Percentiles rank a stretch among this genome's conserved stretches.
These are phyloP conservation scores for Xylariaceae sp. DNA, from an alignment of 2,329 filamentous ascomycete species.

Conservation along the genomic window DNA sequence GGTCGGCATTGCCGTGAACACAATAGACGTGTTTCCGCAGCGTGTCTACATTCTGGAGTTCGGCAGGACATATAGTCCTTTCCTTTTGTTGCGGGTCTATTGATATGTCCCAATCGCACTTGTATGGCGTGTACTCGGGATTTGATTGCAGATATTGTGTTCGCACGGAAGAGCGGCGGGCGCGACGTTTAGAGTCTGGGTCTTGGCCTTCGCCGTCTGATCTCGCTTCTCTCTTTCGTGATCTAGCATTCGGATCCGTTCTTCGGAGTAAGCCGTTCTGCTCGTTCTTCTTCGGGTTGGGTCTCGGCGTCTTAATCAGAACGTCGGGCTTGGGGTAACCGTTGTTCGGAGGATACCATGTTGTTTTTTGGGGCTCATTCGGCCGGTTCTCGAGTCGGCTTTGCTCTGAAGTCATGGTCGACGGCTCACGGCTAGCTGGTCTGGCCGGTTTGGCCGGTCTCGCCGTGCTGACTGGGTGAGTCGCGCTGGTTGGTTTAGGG, in stretches of 20 bases:
- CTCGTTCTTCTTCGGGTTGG: constrained; percentile 35
- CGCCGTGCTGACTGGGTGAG: no score
- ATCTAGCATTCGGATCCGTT: constrained; percentile 15
- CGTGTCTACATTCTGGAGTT: constrained; percentile 58
- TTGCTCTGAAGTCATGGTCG: constrained; percentile 2
- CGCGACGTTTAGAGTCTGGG: constrained; percentile 33
- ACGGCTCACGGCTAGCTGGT: neutral
- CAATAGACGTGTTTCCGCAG: constrained; percentile 47
- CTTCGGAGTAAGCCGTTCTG: constrained; percentile 38
- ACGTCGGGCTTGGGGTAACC: constrained; percentile 5
- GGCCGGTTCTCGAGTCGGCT: constrained; percentile 6
- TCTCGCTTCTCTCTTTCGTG: constrained; percentile 16
- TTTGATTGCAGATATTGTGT: constrained; percentile 39
- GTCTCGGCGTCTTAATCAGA: constrained; percentile 13
- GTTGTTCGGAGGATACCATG: constrained; percentile 2
- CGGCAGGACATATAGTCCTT: constrained; percentile 44
- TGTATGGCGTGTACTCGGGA: constrained; percentile 45
- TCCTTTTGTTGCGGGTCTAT: constrained; percentile 17
- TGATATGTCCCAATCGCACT: constrained; percentile 52
- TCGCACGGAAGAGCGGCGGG: constrained; percentile 36
- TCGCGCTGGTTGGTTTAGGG: no score
- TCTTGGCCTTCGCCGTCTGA: constrained; percentile 6
- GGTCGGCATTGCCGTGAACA: constrained; percentile 39
- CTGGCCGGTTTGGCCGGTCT: no score
- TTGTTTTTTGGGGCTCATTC: constrained; percentile 7